Evolutionary conservation across 129 eudicot genomes (phyloP).

Genomic region (Erigeron canadensis): DNA sequence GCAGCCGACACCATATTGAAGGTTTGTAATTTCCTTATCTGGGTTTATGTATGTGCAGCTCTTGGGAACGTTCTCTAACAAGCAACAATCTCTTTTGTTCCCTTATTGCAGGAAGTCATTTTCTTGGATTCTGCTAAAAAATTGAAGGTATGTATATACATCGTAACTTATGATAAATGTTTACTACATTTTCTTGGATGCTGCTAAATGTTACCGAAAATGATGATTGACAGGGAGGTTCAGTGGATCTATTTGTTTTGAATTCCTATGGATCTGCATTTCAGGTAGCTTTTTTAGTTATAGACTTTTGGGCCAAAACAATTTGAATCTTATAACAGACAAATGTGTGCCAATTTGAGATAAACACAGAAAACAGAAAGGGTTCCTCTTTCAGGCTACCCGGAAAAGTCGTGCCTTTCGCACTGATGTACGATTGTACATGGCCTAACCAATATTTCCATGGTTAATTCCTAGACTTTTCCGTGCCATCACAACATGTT

Average conservation of each 20-base stretch:
- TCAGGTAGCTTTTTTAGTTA: slow-evolving; percentile 51
- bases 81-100: slow-evolving; percentile 26
- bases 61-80: slow-evolving; percentile 22
- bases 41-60: background rate
- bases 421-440: too few species aligned
- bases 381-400: too few species aligned
- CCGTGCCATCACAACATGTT: too few species aligned
- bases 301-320: background rate
- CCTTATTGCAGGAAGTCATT: slow-evolving; percentile 67
- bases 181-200: background rate
- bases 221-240: slow-evolving; percentile 68
- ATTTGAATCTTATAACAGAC: background rate
- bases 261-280: slow-evolving; percentile 98
- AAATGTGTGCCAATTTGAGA: background rate
- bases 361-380: background rate
- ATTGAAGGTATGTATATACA: slow-evolving; percentile 58
- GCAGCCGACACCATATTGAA: slow-evolving; percentile 93
- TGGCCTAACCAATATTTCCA: too few species aligned
- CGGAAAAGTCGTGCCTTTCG: too few species aligned
- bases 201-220: slow-evolving; percentile 5
- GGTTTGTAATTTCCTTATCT: slow-evolving; percentile 46
- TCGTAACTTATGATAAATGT: slow-evolving; percentile 1
- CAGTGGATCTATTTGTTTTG: slow-evolving; percentile 91
- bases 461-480: too few species aligned
- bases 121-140: slow-evolving; percentile 70